phyloP scores from a whole-genome alignment of 1,284 basidiomycete genomes.

The Trametes pubescens region DNA sequence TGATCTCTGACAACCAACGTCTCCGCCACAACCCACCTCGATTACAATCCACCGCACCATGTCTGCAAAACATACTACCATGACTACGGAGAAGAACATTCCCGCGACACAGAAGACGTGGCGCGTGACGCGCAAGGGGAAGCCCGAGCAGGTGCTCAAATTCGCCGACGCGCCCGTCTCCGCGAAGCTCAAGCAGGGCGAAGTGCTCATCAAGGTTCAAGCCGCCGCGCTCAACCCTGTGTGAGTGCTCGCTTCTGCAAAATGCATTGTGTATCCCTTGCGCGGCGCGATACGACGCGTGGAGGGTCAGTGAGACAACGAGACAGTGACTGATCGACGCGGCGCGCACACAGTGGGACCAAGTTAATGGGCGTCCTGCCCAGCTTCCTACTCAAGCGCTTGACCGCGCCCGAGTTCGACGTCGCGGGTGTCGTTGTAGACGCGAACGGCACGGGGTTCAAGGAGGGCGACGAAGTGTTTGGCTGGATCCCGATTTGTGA shows the following conservation, averaged over 20 bases:
- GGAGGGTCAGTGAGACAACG: background rate
- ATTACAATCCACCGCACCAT: background rate
- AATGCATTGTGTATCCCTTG: background rate
- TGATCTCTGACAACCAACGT: background rate
- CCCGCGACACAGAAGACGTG: slow-evolving; percentile 45
- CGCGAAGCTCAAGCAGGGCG: slow-evolving; percentile 49
- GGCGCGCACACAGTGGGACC: slow-evolving; percentile 51
- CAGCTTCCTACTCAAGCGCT: slow-evolving; percentile 55
- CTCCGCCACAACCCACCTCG: no score
- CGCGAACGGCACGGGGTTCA: slow-evolving; percentile 58
- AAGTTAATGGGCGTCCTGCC: slow-evolving; percentile 64
- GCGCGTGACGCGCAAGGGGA: slow-evolving; percentile 43
- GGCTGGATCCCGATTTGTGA: slow-evolving; percentile 56
- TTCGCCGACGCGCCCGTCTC: slow-evolving; percentile 56
- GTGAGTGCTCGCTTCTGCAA: slow-evolving; percentile 50
- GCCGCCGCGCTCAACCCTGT: slow-evolving; percentile 76
- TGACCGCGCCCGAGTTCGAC: slow-evolving; percentile 66
- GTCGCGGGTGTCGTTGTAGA: slow-evolving; percentile 67
- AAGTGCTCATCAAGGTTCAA: slow-evolving; percentile 67
- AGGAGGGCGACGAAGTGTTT: slow-evolving; percentile 65
- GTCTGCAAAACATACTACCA: slow-evolving; percentile 7
- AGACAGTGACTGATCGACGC: background rate
- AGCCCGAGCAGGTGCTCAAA: slow-evolving; percentile 54
- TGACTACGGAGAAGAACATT: background rate
- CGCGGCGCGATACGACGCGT: background rate